A percentile compares a stretch with the other conserved stretches of the same genome.
phyloP scores from a whole-genome alignment of 2,329 filamentous ascomycete species.

The Fusarium sp. region DNA sequence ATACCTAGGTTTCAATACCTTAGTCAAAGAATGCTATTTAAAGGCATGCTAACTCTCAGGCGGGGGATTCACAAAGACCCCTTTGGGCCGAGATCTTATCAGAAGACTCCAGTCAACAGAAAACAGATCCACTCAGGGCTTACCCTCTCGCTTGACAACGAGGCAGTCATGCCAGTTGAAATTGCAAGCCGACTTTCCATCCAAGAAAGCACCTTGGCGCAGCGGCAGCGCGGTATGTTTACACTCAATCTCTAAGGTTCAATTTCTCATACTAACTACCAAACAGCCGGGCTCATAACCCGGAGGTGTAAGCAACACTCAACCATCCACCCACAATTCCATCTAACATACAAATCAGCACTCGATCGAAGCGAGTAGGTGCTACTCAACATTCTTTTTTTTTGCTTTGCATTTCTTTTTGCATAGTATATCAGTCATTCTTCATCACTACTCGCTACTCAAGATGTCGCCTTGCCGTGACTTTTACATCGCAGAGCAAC shows the following conservation, averaged over 20 bases:
- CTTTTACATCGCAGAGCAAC: neutral
- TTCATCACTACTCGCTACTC: neutral
- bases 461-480: neutral
- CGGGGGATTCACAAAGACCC: neutral
- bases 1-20: neutral
- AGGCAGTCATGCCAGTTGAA: neutral
- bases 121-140: neutral
- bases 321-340: neutral
- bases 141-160: neutral
- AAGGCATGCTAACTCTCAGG: neutral
- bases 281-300: neutral
- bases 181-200: neutral
- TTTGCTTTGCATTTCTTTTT: neutral
- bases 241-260: neutral
- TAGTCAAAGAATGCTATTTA: no score
- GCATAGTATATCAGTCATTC: neutral
- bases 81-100: neutral
- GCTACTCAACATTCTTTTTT: neutral
- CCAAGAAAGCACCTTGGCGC: conserved; percentile 1
- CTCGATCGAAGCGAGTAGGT: neutral
- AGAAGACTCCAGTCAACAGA: neutral
- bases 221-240: neutral
- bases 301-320: neutral
- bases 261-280: neutral
- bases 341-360: neutral